A percentile compares a stretch with the other conserved stretches of the same genome.
Conservation (phyloP, 805 yeast genomes). For the Candida quercuum region DNA sequence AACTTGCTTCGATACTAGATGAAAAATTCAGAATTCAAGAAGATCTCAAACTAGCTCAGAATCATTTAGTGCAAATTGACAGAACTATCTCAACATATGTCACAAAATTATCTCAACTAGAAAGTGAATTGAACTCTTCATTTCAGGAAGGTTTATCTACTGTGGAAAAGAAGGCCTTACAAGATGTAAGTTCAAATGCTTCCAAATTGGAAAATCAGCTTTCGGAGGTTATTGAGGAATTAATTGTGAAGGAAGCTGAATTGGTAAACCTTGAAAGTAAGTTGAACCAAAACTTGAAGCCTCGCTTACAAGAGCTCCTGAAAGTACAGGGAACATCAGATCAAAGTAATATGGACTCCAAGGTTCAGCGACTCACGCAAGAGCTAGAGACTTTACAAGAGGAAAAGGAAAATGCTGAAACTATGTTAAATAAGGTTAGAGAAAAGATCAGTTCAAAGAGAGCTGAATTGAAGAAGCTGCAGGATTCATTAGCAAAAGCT, state of each 20-base stretch:
- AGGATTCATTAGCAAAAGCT: slow-evolving; percentile 39
- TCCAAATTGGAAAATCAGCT: slow-evolving; percentile 35
- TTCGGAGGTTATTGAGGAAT: slow-evolving; percentile 31
- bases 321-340: slow-evolving; percentile 19
- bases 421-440: slow-evolving; percentile 23
- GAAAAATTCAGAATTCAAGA: slow-evolving; percentile 40
- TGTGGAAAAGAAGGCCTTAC: slow-evolving; percentile 42
- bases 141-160: slow-evolving; percentile 49
- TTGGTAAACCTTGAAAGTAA: slow-evolving; percentile 48
- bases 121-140: slow-evolving; percentile 44
- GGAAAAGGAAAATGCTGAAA: slow-evolving; percentile 24
- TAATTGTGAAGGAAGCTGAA: slow-evolving; percentile 42
- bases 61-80: slow-evolving; percentile 5
- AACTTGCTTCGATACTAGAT: slow-evolving; percentile 35
- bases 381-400: slow-evolving; percentile 24
- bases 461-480: slow-evolving; percentile 27
- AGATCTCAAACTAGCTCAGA: slow-evolving; percentile 26
- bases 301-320: slow-evolving; percentile 40
- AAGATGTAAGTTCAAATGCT: slow-evolving; percentile 30
- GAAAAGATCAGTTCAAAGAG: slow-evolving; percentile 12
- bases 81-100: slow-evolving; percentile 17
- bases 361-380: slow-evolving; percentile 13
- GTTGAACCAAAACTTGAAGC: slow-evolving; percentile 50
- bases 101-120: slow-evolving; percentile 30
- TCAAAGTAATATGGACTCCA: slow-evolving; percentile 11